Base-by-base conservation (phyloP, 192 early-diverging fungal species). In the Gamsiella multidivaricata region DNA sequence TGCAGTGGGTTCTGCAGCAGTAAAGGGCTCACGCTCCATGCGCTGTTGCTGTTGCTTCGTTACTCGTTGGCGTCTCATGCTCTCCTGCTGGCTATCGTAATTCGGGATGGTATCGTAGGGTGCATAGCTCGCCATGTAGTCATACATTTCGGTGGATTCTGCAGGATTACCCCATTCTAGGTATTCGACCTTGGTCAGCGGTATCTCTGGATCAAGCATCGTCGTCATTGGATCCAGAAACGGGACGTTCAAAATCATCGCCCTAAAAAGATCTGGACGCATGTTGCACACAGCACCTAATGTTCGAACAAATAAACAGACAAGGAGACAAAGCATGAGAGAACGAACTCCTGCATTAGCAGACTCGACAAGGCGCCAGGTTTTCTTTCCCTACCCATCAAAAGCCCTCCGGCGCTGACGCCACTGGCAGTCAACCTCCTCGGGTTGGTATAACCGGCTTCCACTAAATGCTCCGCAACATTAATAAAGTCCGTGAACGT, bases 141-240 rank as follows among this genome's bases (percentile, higher is more conserved):
- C 78, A 67, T 91, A 94, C 34, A 81, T 84, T 7, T 67, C 49
- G 5, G 46, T n/a, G 32, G 81, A 84, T 17, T 83, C 67, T 2
- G 71, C 65, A 11, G 92, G 91, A 63, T 93, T 86, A 1, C 93
- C 93, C 93, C 93, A 94, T 59, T 94, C 93, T 10, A 87, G 74
- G 31, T 87, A 89, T 53, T 94, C 93, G 25, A 93, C 86, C 56
- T 81, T 74, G 11, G 93, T 93, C 14, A 92, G 56, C 11, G 93
- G 93, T 25, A 93, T 83, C 52, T 88, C 65, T 7, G 93, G 88
- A 46, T 88, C 83, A 34, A 94, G 72, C 94, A 96, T 96, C 17
- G 94, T 85, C n/a, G 92, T 91, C 43, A 96, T 82, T 32, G 93
- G 92, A 56, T 96, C 94, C 6, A 95, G 83, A 86, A 96, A 96